Percentiles rank a stretch among this genome's conserved stretches.
phyloP scores from a whole-genome alignment of 257 asterid species.

The Lantana camara region DNA sequence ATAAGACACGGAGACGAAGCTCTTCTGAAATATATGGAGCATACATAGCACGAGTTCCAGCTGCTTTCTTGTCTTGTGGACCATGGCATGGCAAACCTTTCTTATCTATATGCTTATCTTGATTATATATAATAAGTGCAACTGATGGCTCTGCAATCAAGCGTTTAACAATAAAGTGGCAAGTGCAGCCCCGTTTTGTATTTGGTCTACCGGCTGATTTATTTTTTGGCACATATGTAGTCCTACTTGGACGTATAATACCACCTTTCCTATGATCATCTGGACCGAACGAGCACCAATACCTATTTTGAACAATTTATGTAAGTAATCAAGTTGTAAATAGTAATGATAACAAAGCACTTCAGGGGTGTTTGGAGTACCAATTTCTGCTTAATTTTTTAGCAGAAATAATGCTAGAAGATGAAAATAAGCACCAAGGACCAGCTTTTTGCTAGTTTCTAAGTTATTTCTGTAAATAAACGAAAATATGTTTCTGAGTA shows the following conservation, averaged over 20 bases:
- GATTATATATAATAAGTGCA: constrained; percentile 82
- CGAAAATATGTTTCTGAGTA: too few species aligned
- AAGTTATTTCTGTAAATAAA: too few species aligned
- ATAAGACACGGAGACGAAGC: constrained; percentile 84
- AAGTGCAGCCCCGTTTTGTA: constrained; percentile 95
- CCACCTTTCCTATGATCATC: constrained; percentile 96
- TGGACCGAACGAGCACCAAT: constrained; percentile 99
- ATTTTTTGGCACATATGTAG: constrained; percentile 70
- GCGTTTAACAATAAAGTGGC: constrained; percentile 94
- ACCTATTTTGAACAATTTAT: constrained; percentile 47
- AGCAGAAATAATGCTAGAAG: too few species aligned
- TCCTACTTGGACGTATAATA: constrained; percentile 86
- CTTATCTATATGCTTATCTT: constrained; percentile 87
- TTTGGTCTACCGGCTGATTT: constrained; percentile 91
- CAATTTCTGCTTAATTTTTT: too few species aligned
- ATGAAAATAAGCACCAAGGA: too few species aligned
- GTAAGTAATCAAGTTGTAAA: neutral
- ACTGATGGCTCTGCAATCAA: constrained; percentile 88
- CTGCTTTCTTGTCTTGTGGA: constrained; percentile 83
- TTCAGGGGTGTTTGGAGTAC: too few species aligned
- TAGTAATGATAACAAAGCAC: neutral
- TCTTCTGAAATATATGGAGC: constrained; percentile 98
- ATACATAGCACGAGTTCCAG: constrained; percentile 96
- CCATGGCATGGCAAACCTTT: constrained; percentile 93
- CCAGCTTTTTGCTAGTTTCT: too few species aligned